Evolutionary conservation across 1,139 yeast genomes (phyloP), one percentile per base, ranked within the genome.

Genomic region (Eremothecium sinecaudum): DNA sequence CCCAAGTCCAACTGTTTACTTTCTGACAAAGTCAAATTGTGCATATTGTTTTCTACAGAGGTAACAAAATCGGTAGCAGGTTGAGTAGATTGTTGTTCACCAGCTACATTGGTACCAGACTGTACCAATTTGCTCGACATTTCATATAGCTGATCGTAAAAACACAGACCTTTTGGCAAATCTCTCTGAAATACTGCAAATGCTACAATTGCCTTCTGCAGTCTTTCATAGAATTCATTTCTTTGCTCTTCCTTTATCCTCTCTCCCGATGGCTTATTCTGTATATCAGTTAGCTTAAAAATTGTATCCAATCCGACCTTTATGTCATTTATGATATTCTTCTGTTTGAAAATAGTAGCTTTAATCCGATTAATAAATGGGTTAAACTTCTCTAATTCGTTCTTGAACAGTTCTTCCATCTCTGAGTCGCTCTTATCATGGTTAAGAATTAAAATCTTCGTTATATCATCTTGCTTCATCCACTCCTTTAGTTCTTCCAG

Each of bases 401-500:
- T 70, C 11, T 76, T 72, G 54, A 87, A 87, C 14, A 83, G 61
- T 18, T 65, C 62, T 45, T 68, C 69, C 37, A 79, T 68, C 43
- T 79, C 90, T 28, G 67, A 64, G 14, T 74, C 75, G 10, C 68
- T 58, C 21, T 69, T 64, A 35, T 73, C 71, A 45, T 76, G 74
- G 54, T 82, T 80, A 45, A 80, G 62, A 4, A 90, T 71, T 24
- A 90, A 65, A 17, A 79, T 66, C 38, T 81, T 78, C 0, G 94
- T 79, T 34, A 87, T 84, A 53, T 90, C 96, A 57, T 90, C 98
- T 14, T 71, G 67, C 48, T 79, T 93, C 26, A 83, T 77, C 36
- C 71, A 72, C 5, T 64, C 68, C 52, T 84, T 86, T 51, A 87
- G 66, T 32, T 75, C 83, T 2, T 67, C 67, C 28, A 82, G 64